These are phyloP conservation scores for Ogataea methylovora DNA, from an alignment of 805 yeast species.

Conservation along the genomic window DNA sequence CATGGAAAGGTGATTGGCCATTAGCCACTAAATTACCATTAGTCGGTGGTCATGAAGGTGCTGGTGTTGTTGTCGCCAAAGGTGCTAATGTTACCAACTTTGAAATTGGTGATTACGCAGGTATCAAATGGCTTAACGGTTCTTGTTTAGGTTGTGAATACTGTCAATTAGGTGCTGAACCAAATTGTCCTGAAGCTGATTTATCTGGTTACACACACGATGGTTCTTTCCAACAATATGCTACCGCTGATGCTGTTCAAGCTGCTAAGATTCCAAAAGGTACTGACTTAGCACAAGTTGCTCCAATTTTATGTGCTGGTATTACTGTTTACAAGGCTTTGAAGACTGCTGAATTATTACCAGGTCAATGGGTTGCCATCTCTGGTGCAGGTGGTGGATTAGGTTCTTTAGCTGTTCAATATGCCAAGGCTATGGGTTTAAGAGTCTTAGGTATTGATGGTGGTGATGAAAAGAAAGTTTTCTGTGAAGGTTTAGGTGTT, in stretches of 20 bases:
- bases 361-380: constrained; percentile 71
- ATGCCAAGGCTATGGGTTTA: constrained; percentile 70
- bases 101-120: constrained; percentile 75
- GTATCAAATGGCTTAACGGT: constrained; percentile 78
- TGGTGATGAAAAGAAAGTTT: constrained; percentile 56
- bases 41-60: constrained; percentile 90
- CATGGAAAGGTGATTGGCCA: constrained; percentile 95
- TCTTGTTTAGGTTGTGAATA: constrained; percentile 72
- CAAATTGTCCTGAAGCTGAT: constrained; percentile 63
- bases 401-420: constrained; percentile 70
- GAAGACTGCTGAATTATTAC: constrained; percentile 64
- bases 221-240: constrained; percentile 88
- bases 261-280: constrained; percentile 75
- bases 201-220: constrained; percentile 85
- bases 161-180: constrained; percentile 61
- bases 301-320: constrained; percentile 89
- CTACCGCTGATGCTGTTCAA: constrained; percentile 81
- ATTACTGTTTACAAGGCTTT: constrained; percentile 87
- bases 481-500: constrained; percentile 52
- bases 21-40: constrained; percentile 64
- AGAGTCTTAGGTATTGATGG: constrained; percentile 69
- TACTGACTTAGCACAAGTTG: constrained; percentile 64
- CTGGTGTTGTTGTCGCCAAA: constrained; percentile 74
- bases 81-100: constrained; percentile 65
- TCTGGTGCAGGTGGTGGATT: constrained; percentile 83